phyloP scores from a whole-genome alignment of 140 eudicot genomes.

The Anethum foeniculum region DNA sequence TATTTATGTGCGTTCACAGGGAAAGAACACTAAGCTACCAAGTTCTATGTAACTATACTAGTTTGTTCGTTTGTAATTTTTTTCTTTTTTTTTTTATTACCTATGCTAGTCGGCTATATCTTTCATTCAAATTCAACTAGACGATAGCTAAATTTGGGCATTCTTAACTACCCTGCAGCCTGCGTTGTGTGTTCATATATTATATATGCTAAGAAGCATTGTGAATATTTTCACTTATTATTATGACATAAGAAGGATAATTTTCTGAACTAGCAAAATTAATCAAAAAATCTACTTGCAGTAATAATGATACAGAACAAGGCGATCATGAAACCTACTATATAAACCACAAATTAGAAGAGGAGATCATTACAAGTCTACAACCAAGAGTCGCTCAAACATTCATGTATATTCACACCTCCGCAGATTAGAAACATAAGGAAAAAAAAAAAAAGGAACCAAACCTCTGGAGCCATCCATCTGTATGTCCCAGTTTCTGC shows the following conservation, averaged over 20 bases:
- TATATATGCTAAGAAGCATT: not conserved
- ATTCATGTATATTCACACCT: not conserved
- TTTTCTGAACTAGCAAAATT: not conserved
- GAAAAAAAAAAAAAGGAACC: not conserved
- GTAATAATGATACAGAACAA: not conserved
- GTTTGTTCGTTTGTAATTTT: too few relatives aligned
- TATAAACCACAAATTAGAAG: too few relatives aligned
- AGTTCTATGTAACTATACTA: not conserved
- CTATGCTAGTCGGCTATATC: not conserved
- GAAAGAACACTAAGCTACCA: not conserved
- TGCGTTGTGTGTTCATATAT: too few relatives aligned
- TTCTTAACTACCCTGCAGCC: too few relatives aligned
- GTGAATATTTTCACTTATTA: not conserved
- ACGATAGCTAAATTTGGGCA: too few relatives aligned
- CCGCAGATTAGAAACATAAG: not conserved
- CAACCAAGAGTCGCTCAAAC: not conserved
- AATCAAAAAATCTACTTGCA: not conserved
- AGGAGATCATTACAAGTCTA: not conserved
- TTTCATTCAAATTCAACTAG: not conserved
- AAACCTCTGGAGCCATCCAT: conserved; percentile 96
- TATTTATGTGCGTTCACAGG: not conserved
- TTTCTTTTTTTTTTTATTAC: not conserved
- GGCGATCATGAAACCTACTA: not conserved
- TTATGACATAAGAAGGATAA: not conserved
- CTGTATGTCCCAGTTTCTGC: conserved; percentile 89